Percentiles rank a stretch among this genome's conserved stretches.
Evolutionary conservation across 176 grass and related monocot species (phyloP).

Genomic region (Pharus latifolius): DNA sequence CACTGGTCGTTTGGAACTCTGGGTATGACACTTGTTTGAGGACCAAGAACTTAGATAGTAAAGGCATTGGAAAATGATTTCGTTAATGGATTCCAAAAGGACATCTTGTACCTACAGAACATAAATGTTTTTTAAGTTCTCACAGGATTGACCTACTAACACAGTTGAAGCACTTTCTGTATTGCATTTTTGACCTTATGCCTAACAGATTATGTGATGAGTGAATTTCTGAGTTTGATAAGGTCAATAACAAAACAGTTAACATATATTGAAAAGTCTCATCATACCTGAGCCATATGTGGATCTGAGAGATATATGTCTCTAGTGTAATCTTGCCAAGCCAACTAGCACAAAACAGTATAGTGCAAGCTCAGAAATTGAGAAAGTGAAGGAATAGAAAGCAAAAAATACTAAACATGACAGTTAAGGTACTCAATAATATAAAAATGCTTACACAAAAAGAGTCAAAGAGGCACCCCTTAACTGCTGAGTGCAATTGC

Average conservation of each 20-base stretch:
- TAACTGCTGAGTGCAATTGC: conserved; percentile 60
- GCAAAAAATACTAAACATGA: background rate
- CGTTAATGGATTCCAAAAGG: background rate
- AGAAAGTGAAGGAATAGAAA: background rate
- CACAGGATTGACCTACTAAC: background rate
- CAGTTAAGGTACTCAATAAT: background rate
- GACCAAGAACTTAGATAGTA: background rate
- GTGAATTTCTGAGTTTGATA: background rate
- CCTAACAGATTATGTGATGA: background rate
- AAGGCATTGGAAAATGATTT: background rate
- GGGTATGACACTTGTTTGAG: background rate
- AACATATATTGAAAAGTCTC: background rate
- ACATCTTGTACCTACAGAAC: background rate
- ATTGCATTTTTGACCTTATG: background rate
- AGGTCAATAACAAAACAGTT: background rate
- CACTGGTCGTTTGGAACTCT: background rate
- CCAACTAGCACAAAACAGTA: conserved; percentile 26
- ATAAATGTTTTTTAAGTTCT: background rate
- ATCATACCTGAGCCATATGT: conserved; percentile 70
- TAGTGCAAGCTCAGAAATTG: background rate
- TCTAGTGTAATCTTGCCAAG: conserved; percentile 69
- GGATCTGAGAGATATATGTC: conserved; percentile 72
- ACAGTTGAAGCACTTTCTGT: background rate
- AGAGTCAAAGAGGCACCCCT: conserved; percentile 54
- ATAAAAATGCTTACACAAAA: conserved; percentile 39